These are phyloP conservation scores for Sporothrix schenckii DNA, from an alignment of 2,329 filamentous ascomycete species.

Conservation along the genomic window DNA sequence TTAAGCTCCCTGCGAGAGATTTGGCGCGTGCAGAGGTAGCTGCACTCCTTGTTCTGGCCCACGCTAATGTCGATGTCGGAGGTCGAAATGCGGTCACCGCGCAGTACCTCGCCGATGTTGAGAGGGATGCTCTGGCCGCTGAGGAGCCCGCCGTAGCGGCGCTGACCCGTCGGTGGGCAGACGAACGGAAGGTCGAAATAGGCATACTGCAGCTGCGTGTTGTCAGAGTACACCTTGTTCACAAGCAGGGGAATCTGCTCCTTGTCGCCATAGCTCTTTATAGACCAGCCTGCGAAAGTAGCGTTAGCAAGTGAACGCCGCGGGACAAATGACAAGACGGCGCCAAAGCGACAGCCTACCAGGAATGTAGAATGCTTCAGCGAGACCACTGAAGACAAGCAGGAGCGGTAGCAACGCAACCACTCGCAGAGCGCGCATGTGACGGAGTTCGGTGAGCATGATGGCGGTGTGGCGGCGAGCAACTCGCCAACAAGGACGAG, in stretches of 20 bases:
- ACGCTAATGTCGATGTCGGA: conserved; percentile 83
- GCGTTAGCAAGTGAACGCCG: conserved; percentile 3
- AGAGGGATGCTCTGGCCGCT: conserved; percentile 78
- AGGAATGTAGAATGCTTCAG: conserved; percentile 80
- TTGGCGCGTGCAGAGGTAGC: conserved; percentile 70
- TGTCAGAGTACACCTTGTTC: conserved; percentile 90
- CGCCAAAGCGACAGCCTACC: conserved; percentile 56
- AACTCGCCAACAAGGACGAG: conserved; percentile 8
- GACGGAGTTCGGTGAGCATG: conserved; percentile 28
- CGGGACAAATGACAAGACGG: too few species aligned
- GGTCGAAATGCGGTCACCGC: conserved; percentile 80
- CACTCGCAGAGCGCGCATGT: conserved; percentile 45
- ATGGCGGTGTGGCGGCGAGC: conserved; percentile 16
- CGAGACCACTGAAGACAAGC: conserved; percentile 48
- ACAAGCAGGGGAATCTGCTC: conserved; percentile 82
- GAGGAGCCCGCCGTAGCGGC: conserved; percentile 67
- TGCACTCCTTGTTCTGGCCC: conserved; percentile 73
- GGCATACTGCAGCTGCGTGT: conserved; percentile 87
- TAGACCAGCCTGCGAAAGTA: conserved; percentile 68
- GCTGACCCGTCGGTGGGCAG: conserved; percentile 73
- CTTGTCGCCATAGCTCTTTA: conserved; percentile 75
- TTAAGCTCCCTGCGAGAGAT: conserved; percentile 66
- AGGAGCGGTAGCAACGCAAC: conserved; percentile 50
- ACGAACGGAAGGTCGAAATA: conserved; percentile 88
- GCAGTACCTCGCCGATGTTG: conserved; percentile 84